These are phyloP conservation scores for Debaryomyces psychrophilus DNA, from an alignment of 1,139 yeast genomes.

Conservation along the genomic window DNA sequence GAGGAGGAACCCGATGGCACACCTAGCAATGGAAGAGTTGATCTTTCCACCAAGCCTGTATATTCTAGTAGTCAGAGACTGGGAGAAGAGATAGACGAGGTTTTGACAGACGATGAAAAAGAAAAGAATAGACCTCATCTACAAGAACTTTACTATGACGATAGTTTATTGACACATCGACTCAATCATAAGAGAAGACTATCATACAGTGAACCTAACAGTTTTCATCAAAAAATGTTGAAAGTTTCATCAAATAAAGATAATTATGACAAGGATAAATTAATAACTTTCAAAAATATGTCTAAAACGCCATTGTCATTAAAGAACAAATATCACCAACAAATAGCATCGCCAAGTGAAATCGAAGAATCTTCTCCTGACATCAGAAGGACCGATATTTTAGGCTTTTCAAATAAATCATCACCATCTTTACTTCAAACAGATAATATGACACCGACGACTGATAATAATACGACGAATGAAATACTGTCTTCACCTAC, in stretches of 20 bases:
- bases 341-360: constrained; percentile 17
- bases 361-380: constrained; percentile 16
- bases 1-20: constrained; percentile 15
- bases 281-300: background rate
- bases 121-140: constrained; percentile 7
- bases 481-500: constrained; percentile 5
- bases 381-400: constrained; percentile 13
- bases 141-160: constrained; percentile 13
- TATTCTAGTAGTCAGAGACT: constrained; percentile 16
- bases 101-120: constrained; percentile 20
- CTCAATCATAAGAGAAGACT: constrained; percentile 9
- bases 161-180: constrained; percentile 16
- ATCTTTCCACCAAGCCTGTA: constrained; percentile 10
- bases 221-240: background rate
- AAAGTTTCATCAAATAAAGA: background rate
- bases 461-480: background rate
- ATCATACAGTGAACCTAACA: background rate
- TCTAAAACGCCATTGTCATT: constrained; percentile 9
- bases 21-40: constrained; percentile 4
- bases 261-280: constrained; percentile 6
- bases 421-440: constrained; percentile 8
- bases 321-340: constrained; percentile 9
- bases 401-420: constrained; percentile 5
- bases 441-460: background rate
- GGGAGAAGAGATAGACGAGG: constrained; percentile 17